Base-by-base conservation (phyloP, 2,329 filamentous ascomycete genomes). In the Ceratocystis ficicola region DNA sequence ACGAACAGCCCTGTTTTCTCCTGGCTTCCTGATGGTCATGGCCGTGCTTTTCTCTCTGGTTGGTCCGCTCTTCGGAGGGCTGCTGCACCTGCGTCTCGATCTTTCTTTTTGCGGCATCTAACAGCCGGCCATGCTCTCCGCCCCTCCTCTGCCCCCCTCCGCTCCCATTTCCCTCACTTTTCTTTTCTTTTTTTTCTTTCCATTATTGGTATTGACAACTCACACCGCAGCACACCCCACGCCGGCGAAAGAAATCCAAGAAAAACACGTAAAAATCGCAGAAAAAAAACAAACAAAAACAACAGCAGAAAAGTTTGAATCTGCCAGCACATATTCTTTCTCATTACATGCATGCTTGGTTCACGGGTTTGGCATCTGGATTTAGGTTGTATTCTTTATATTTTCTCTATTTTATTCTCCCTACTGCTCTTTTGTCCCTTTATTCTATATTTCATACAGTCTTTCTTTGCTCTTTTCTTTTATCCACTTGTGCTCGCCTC, bases 281-380 rank as follows among this genome's bases (percentile, higher is more conserved):
- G 17, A 64, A 64, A 50, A 17, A 52, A 52, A 50, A 17, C n/a
- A 28, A 55, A 64, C 25, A 20, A n/a, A 32, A 52, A 64, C 8
- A 50, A 50, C n/a, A 48, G 28, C 50, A 55, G 50, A 55, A 55
- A 55, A 55, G 50, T 28, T 55, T 30, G 17, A 22, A 55, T 55
- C n/a, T 55, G 50, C 25, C 22, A 25, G 50, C 50, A 55, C n/a
- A 55, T 55, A 55, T 22, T 55, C 20, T 55, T 36, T 55, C 50
- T 55, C 50, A 55, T 55, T 55, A 25, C 50, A 55, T 55, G 50
- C 50, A 55, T 55, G 50, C 50, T 55, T 55, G 50, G 50, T 55
- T 55, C 22, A 55, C 22, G 50, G 50, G 50, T 55, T 55, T 55
- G 50, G 50, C 50, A 55, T 55, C 22, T 55, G 50, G 50, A 25